Base-by-base conservation (phyloP, 768 basidiomycete species). In the Boletus eberwhitei region DNA sequence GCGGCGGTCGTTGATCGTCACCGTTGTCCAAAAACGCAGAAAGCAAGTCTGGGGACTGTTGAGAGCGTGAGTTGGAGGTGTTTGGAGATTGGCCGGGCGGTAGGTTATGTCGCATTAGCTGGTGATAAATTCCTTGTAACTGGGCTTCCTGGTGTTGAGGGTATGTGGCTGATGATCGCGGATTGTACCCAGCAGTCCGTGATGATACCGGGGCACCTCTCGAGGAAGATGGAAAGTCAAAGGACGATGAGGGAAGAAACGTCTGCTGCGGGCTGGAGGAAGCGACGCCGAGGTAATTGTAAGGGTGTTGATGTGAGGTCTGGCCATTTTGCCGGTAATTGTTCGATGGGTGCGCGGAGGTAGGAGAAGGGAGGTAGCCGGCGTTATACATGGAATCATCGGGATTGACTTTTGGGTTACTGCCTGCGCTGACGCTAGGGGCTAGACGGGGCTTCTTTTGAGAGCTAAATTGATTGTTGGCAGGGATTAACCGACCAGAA, bases 401-500 rank as follows among this genome's bases (percentile, higher is more conserved):
- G 8, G 60, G 42, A 2, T 57, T 43, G 19, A 69, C 62, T 44
- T 70, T 71, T 2, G 62, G 16, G 13, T 64, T 59, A 26, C 52
- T 69, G 29, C 61, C 61, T 59, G 59, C 37, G 47, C 43, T 53
- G 21, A 62, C 24, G 38, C 48, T 63, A 51, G 62, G 56, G 3
- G 63, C 67, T 67, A 71, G 53, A 68, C 71, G 64, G 12, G 63
- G 59, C 54, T 64, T 62, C 66, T 70, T 66, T 64, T 66, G 65
- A 64, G 65, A 54, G 47, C 45, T 43, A 48, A 55, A 45, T 45
- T 57, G 64, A 62, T 58, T 52, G 65, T 63, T 59, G 39, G 59
- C 46, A 67, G 66, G 63, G 52, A 67, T 57, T 1, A 58, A 71
- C 65, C 63, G 66, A 69, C 66, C 67, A 49, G 66, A 63, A 55